These are phyloP conservation scores for Pontederia paniculata DNA, from an alignment of 176 grass and related monocot genomes.

Conservation along the genomic window DNA sequence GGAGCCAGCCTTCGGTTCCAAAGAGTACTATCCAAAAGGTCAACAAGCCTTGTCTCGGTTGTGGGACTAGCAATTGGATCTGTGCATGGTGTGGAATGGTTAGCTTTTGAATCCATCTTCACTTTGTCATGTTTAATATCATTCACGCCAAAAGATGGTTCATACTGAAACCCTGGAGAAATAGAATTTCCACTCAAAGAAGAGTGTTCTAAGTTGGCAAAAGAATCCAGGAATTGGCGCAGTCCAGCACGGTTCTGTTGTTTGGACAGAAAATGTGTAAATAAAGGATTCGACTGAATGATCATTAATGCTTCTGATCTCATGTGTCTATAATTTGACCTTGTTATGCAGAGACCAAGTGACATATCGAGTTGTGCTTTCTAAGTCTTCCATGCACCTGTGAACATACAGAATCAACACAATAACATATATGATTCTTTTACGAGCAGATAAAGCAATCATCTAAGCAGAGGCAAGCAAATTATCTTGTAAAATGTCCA, in stretches of 20 bases:
- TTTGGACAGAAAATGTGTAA: slow-evolving; percentile 16
- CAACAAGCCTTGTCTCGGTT: slow-evolving; percentile 54
- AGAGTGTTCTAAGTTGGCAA: slow-evolving; percentile 55
- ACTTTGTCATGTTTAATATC: slow-evolving; percentile 37
- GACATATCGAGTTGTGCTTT: slow-evolving; percentile 89
- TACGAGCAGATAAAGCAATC: no score
- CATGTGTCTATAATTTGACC: slow-evolving; percentile 10
- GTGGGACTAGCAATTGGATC: slow-evolving; percentile 37
- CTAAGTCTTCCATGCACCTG: slow-evolving; percentile 94
- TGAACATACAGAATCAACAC: background rate
- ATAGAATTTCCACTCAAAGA: slow-evolving; percentile 20
- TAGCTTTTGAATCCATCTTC: slow-evolving; percentile 40
- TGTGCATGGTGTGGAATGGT: slow-evolving; percentile 21
- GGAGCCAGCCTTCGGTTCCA: slow-evolving; percentile 81
- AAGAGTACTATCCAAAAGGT: slow-evolving; percentile 73
- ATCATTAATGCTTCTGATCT: background rate
- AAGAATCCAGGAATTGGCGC: slow-evolving; percentile 74
- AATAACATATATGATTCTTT: no score
- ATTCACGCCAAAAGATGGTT: slow-evolving; percentile 27
- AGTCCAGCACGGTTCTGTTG: slow-evolving; percentile 64
- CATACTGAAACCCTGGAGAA: slow-evolving; percentile 26
- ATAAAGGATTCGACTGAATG: background rate
- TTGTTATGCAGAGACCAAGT: slow-evolving; percentile 99
- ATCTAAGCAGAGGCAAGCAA: no score
- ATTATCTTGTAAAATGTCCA: no score